Conservation (phyloP, 208 protist species). For the Endotrypanum monterogeii region DNA sequence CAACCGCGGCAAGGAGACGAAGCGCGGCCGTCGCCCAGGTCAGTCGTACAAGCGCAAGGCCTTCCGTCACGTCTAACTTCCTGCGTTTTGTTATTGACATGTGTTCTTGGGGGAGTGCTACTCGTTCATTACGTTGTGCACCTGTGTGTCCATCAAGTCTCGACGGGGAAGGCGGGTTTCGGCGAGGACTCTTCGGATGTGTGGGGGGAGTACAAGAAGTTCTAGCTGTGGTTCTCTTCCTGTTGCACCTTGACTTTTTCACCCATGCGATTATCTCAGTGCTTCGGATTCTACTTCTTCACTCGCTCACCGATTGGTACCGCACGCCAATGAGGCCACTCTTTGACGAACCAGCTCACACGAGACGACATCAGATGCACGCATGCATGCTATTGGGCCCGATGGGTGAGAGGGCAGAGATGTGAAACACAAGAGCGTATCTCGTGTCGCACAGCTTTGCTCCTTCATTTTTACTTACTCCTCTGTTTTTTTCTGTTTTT, state of each 20-base stretch:
- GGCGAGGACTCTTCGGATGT: not conserved
- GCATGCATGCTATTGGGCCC: not conserved
- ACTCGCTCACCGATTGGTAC: not conserved
- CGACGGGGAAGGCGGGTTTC: not conserved
- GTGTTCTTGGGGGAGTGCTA: not conserved
- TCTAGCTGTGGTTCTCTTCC: not conserved
- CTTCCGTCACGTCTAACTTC: constrained; percentile 72
- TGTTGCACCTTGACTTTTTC: not conserved
- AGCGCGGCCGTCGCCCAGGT: constrained; percentile 94
- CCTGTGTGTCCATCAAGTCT: not conserved
- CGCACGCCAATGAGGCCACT: not conserved
- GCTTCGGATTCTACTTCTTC: not conserved
- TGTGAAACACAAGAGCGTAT: not conserved
- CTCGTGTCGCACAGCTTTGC: not conserved
- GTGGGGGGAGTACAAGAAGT: not conserved
- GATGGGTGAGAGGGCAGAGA: not conserved
- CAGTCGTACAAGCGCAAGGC: constrained; percentile 75
- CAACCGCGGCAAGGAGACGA: constrained; percentile 92
- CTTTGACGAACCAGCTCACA: not conserved
- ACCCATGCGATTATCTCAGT: not conserved
- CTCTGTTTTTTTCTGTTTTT: not conserved
- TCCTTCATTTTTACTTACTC: not conserved
- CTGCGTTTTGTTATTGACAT: not conserved
- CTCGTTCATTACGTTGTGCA: not conserved
- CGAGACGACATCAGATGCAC: not conserved